A percentile compares a stretch with the other conserved stretches of the same genome.
Evolutionary conservation across 78 protist genomes (phyloP).

Genomic region (Chrysochromulina tobinii): DNA sequence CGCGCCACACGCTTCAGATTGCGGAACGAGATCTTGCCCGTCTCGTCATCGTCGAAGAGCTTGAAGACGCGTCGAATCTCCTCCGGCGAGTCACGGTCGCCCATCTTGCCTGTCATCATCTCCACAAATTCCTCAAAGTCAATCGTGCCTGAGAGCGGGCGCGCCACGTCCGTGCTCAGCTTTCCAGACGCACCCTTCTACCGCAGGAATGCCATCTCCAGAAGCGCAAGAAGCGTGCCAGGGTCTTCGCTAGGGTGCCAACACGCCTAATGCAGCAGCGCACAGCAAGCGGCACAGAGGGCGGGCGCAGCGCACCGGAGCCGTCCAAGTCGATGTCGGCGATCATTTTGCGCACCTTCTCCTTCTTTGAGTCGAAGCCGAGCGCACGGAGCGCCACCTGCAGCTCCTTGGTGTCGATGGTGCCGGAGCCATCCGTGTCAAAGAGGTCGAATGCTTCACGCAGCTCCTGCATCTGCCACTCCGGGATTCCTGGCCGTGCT

Average conservation of each 20-base stretch:
- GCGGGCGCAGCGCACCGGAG: not conserved
- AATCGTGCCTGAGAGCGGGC: constrained; percentile 62
- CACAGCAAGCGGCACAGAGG: no score
- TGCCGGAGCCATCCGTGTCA: constrained; percentile 66
- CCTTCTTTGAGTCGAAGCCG: constrained; percentile 93
- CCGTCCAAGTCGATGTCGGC: constrained; percentile 84
- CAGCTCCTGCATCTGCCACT: constrained; percentile 85
- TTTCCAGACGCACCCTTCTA: not conserved
- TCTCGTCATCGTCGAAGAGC: constrained; percentile 88
- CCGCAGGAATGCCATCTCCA: not conserved
- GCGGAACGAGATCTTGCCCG: constrained; percentile 77
- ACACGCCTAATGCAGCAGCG: no score
- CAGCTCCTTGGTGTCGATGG: constrained; percentile 93
- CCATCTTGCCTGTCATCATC: constrained; percentile 91
- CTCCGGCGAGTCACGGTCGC: constrained; percentile 79
- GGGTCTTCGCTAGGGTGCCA: no score
- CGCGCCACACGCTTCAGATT: constrained; percentile 81
- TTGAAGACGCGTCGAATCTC: constrained; percentile 89
- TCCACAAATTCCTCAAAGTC: constrained; percentile 85
- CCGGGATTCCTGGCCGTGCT: constrained; percentile 53
- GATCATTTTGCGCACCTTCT: constrained; percentile 83
- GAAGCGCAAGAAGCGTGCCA: not conserved
- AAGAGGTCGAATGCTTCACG: constrained; percentile 88
- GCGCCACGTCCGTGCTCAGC: not conserved
- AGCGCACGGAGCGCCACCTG: constrained; percentile 94